These are phyloP conservation scores for Nakazawaea ishiwadae DNA, from an alignment of 805 yeast species.

Conservation along the genomic window DNA sequence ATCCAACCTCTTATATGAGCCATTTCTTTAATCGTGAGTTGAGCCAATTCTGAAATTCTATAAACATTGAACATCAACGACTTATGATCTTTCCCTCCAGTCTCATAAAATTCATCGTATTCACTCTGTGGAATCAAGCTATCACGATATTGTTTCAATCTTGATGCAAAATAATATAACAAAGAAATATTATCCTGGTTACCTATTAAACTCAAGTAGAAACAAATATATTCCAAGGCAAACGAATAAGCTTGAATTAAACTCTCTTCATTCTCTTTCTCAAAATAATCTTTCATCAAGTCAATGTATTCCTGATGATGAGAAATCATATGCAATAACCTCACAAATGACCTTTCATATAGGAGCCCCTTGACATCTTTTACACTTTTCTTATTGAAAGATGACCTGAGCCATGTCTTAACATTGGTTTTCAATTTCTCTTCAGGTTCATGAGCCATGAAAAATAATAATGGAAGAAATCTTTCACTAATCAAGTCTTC, in stretches of 20 bases:
- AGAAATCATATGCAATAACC: slow-evolving; percentile 65
- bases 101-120: slow-evolving; percentile 13
- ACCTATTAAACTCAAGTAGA: slow-evolving; percentile 56
- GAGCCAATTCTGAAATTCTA: slow-evolving; percentile 68
- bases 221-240: slow-evolving; percentile 56
- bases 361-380: slow-evolving; percentile 35
- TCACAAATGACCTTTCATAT: slow-evolving; percentile 63
- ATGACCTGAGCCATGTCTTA: slow-evolving; percentile 68
- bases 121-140: slow-evolving; percentile 33
- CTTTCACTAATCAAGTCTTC: slow-evolving; percentile 53
- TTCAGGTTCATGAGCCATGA: slow-evolving; percentile 74
- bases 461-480: slow-evolving; percentile 64
- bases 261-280: slow-evolving; percentile 14
- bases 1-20: slow-evolving; percentile 59
- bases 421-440: slow-evolving; percentile 41
- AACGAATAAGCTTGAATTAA: slow-evolving; percentile 42
- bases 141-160: slow-evolving; percentile 77
- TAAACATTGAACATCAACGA: slow-evolving; percentile 39
- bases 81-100: slow-evolving; percentile 4
- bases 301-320: slow-evolving; percentile 67
- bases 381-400: slow-evolving; percentile 32
- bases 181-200: slow-evolving; percentile 65
- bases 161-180: slow-evolving; percentile 68
- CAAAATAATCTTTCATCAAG: slow-evolving; percentile 25
- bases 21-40: slow-evolving; percentile 54